Evolutionary conservation across 2,329 filamentous ascomycete species (phyloP), one percentile per base, ranked within the genome.

Genomic region (Ophiosphaerella korrae): DNA sequence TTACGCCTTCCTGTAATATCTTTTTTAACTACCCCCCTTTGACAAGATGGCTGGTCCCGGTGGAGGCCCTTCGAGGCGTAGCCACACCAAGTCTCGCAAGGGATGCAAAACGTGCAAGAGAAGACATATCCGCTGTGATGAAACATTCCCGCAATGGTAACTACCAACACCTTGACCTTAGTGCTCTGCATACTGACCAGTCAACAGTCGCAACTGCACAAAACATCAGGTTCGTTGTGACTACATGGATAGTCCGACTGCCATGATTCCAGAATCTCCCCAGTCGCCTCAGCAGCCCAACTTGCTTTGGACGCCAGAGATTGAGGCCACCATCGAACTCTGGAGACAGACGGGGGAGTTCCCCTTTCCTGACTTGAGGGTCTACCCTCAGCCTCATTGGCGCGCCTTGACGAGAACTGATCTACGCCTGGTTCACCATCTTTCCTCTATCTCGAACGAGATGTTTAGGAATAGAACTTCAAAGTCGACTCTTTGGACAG

Each of bases 221-320:
- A 99, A 97, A 78, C 94, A 99, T 78, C 96, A 97, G 79, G 94
- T 95, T 67, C 89, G 92, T 68, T 99, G 94, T 77, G 94, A 96
- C 66, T 99, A 97, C 80, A 95, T 96, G 82, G 92, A 97, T 72
- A 86, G 87, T 69, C 84, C 89, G 42, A 81, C 84, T 39, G 82
- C 87, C 50, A 86, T 89, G 54, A 76, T 77, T 42, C 81, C 83
- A 58, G 81, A 81, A 57, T 78, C 76, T 49, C 72, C 77, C 45
- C 75, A 74, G 52, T 76, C 80, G 55, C 78, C 80, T 39, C 80
- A 81, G 56, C 77, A 80, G 54, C 79, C 83, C 16, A 81, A 85
- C 62, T 83, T 97, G 46, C 85, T 94, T 72, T 95, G 92, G 87
- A 92, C 89, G 36, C 88, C 90, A 13, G 88, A 93, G 66, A 89